Conservation (phyloP, 2,329 filamentous ascomycete species). For the Aspergillus sojae region DNA sequence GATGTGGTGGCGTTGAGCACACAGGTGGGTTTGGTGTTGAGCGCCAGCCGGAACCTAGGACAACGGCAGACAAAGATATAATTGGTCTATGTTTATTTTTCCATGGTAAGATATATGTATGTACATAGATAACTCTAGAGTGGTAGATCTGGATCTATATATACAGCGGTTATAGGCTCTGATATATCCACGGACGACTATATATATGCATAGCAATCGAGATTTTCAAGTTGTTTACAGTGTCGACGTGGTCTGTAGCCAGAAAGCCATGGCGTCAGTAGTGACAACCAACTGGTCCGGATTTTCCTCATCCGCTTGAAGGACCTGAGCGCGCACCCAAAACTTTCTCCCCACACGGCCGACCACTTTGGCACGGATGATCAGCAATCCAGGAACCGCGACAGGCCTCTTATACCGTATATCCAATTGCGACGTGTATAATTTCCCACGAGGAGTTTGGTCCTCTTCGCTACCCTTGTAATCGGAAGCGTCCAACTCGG, state of each 20-base stretch:
- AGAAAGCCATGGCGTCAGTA: slow-evolving; percentile 46
- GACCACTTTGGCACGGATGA: slow-evolving; percentile 41
- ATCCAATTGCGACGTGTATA: slow-evolving; percentile 46
- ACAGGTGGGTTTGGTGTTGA: slow-evolving; percentile 67
- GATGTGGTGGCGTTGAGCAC: slow-evolving; percentile 69
- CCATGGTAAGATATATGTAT: slow-evolving; percentile 16
- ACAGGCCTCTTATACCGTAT: slow-evolving; percentile 44
- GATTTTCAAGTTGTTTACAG: slow-evolving; percentile 3
- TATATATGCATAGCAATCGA: background rate
- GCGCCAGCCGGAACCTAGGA: slow-evolving; percentile 64
- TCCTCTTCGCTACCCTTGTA: slow-evolving; percentile 14
- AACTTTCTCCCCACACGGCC: slow-evolving; percentile 42
- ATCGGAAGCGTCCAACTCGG: slow-evolving; percentile 23
- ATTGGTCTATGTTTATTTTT: slow-evolving; percentile 8
- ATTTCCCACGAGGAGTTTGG: slow-evolving; percentile 30
- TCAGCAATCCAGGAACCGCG: slow-evolving; percentile 37
- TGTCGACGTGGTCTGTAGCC: slow-evolving; percentile 34
- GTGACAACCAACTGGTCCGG: slow-evolving; percentile 37
- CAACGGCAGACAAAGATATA: slow-evolving; percentile 41
- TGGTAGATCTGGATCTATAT: background rate
- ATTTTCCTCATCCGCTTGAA: slow-evolving; percentile 41
- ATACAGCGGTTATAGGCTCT: background rate
- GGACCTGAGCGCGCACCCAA: slow-evolving; percentile 43
- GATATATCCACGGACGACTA: background rate
- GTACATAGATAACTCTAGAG: background rate